These are phyloP conservation scores for Punica granatum DNA, from an alignment of 345 rosid genomes.

Conservation along the genomic window DNA sequence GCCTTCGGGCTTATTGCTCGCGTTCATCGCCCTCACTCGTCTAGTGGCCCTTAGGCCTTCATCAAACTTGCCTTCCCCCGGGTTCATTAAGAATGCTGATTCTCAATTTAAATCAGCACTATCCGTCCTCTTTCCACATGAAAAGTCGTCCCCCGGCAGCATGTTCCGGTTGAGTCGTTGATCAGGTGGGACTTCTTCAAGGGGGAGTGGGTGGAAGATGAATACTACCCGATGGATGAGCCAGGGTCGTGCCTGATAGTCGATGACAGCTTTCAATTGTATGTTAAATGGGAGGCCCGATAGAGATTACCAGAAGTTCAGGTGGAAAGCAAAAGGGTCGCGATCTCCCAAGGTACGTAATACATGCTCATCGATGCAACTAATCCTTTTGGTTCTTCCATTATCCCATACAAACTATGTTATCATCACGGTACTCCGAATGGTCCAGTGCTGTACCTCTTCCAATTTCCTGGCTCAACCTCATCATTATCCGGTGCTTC, in stretches of 20 bases:
- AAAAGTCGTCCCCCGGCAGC: conserved; percentile 21
- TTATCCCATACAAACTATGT: too few species aligned
- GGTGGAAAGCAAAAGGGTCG: conserved; percentile 94
- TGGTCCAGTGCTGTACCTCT: too few species aligned
- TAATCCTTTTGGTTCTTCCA: too few species aligned
- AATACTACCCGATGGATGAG: conserved; percentile 83
- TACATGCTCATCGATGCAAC: too few species aligned
- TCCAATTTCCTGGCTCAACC: neutral
- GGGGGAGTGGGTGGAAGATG: conserved; percentile 80
- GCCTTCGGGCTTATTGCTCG: conserved; percentile 52
- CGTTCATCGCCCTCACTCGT: conserved; percentile 52
- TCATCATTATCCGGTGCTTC: neutral
- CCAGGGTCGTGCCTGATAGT: conserved; percentile 75
- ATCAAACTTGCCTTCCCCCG: conserved; percentile 38
- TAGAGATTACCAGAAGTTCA: conserved; percentile 51
- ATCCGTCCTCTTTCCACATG: conserved; percentile 34
- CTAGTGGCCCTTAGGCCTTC: conserved; percentile 64
- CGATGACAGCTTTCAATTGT: conserved; percentile 82
- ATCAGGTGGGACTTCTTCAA: conserved; percentile 68
- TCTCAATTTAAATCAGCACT: conserved; percentile 47
- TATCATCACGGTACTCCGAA: too few species aligned
- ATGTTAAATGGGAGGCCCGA: conserved; percentile 75
- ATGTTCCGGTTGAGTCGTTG: conserved; percentile 36
- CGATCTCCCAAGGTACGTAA: conserved; percentile 73
- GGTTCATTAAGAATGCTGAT: conserved; percentile 40